Evolutionary conservation across 2,329 filamentous ascomycete species (phyloP), one percentile per base, ranked within the genome.

Genomic region (Pseudogymnoascus sp.): DNA sequence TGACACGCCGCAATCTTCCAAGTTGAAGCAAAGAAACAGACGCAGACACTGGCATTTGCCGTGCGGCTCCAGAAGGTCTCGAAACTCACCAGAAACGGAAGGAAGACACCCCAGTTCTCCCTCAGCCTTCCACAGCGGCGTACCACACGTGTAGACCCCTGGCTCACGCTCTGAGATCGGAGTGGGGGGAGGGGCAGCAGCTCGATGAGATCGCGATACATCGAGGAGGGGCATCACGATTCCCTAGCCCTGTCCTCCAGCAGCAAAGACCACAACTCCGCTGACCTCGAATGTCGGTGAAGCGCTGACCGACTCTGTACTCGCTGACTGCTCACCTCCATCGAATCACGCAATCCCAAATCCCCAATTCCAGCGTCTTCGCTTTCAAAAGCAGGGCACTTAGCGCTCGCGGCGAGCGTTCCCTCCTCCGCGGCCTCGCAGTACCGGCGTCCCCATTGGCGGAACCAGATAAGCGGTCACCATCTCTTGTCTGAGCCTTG

Each of bases 341-440:
- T 31, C 50, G n/a, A 57, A 57, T 19, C 50, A 57, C 50, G 50
- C 50, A 9, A 57, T 57, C n/a, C n/a, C 1, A 4, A 57, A 28
- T 57, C 23, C 3, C 9, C 10, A 15, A 57, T 15, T 28, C 47
- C 5, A n/a, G 13, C 17, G 50, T 6, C 26, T 6, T 21, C 26
- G 17, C 28, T 28, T 10, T 33, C 17, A 57, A 57, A 57, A 57
- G 28, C 50, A 57, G 50, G 50, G 50, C 28, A 57, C n/a, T 7
- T 57, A 31, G 36, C 62, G 4, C 40, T 63, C 38, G 57, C 64
- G 23, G 63, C 64, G 63, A 64, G 65, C 66, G 47, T 64, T 35
- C 13, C 61, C 28, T 26, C 64, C 19, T 61, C 53, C 17, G 38
- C 42, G 8, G 13, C 63, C 50, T 47, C 44, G 10, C 47, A 64